phyloP scores from a whole-genome alignment of 2,329 filamentous ascomycete genomes.

The Myriosclerotinia curreyana region DNA sequence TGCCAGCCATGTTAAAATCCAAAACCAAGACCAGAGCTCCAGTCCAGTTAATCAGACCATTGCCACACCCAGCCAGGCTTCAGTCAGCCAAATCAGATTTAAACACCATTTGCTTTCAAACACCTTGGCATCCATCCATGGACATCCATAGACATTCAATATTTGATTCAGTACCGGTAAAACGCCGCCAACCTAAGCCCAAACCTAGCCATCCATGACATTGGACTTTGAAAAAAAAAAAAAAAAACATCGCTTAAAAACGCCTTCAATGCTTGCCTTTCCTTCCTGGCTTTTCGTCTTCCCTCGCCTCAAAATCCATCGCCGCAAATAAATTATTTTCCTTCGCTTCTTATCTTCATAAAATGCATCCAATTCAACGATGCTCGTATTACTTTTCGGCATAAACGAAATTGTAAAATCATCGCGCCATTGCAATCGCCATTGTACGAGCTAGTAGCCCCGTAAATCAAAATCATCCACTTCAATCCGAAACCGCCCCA shows the following conservation, averaged over 20 bases:
- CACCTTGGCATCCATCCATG: not conserved
- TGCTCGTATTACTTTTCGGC: not conserved
- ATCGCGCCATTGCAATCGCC: not conserved
- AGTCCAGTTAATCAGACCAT: no score
- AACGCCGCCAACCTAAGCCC: not conserved
- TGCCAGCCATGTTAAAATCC: no score
- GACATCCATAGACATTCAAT: not conserved
- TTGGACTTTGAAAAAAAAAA: not conserved
- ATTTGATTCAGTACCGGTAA: not conserved
- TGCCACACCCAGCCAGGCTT: no score
- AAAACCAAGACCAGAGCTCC: no score
- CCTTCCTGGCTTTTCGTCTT: not conserved
- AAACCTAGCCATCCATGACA: not conserved
- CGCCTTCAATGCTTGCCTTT: not conserved
- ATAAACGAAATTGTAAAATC: not conserved
- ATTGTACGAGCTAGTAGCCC: not conserved
- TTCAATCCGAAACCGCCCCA: slow-evolving; percentile 16
- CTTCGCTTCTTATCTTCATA: not conserved
- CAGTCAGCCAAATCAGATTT: no score
- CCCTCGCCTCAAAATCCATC: not conserved
- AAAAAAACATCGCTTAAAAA: not conserved
- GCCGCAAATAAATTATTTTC: not conserved
- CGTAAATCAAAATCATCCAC: not conserved
- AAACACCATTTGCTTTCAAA: not conserved
- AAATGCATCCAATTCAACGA: not conserved